These are phyloP conservation scores for Talaromyces sp. DNA, from an alignment of 2,329 filamentous ascomycete species.

Conservation along the genomic window DNA sequence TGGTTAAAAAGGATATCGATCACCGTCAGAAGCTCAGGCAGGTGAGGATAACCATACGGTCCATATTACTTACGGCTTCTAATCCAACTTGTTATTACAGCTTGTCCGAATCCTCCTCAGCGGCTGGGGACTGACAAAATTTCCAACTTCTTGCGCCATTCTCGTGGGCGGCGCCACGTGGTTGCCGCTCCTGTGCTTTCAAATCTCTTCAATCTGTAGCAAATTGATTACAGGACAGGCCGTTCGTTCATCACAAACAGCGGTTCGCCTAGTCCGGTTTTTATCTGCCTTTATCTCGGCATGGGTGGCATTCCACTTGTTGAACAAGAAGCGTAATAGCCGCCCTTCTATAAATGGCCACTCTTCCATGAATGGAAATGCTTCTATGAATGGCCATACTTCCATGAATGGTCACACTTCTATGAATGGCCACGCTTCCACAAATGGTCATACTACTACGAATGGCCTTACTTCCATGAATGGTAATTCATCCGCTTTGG, in stretches of 20 bases:
- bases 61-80: background rate
- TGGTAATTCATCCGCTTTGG: background rate
- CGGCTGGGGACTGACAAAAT: constrained; percentile 42
- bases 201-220: constrained; percentile 20
- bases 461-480: constrained; percentile 2
- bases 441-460: too few species aligned
- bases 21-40: constrained; percentile 29
- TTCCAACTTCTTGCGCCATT: constrained; percentile 49
- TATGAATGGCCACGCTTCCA: constrained; percentile 1
- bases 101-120: constrained; percentile 32
- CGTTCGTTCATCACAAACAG: constrained; percentile 13
- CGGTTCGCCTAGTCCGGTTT: constrained; percentile 33
- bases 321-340: constrained; percentile 37
- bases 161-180: constrained; percentile 49
- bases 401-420: background rate
- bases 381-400: too few species aligned
- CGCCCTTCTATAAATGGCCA: constrained; percentile 8
- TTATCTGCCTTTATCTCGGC: constrained; percentile 44
- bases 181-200: constrained; percentile 30
- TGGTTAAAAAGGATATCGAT: constrained; percentile 28
- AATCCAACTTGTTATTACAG: constrained; percentile 20
- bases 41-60: constrained; percentile 24
- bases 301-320: constrained; percentile 44
- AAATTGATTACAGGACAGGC: constrained; percentile 13
- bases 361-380: background rate